These are phyloP conservation scores for Echinochloa phyllopogon DNA, from an alignment of 176 grass and related monocot species.

Conservation along the genomic window DNA sequence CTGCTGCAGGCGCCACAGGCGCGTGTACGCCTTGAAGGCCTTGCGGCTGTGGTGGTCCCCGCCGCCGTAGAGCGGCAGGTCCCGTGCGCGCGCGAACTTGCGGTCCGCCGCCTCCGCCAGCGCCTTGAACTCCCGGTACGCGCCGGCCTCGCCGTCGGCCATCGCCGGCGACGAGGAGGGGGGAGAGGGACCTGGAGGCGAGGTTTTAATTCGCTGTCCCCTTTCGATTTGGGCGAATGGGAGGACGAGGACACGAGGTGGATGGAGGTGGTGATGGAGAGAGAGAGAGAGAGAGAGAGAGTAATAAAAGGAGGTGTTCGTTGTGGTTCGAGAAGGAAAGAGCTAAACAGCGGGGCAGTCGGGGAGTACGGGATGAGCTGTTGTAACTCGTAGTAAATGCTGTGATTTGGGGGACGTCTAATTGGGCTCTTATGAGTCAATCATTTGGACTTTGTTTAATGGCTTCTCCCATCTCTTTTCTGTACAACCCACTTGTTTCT, in stretches of 20 bases:
- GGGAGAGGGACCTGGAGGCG: not conserved
- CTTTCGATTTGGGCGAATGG: conserved; percentile 54
- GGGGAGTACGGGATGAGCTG: conserved; percentile 31
- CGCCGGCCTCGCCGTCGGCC: conserved; percentile 53
- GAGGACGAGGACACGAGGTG: not conserved
- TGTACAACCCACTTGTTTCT: not conserved
- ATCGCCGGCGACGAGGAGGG: conserved; percentile 50
- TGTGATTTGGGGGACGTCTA: conserved; percentile 16
- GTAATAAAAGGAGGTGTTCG: conserved; percentile 43
- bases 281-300: not conserved
- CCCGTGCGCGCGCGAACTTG: conserved; percentile 93
- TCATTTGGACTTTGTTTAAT: conserved; percentile 48
- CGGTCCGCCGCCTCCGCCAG: conserved; percentile 76
- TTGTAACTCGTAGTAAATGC: conserved; percentile 17
- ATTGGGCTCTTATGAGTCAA: conserved; percentile 59
- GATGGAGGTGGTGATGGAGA: not conserved
- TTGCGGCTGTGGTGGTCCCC: conserved; percentile 79
- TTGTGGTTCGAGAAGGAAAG: conserved; percentile 46
- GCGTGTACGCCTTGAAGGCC: conserved; percentile 98
- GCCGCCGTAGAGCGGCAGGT: conserved; percentile 77
- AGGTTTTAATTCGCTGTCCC: not conserved
- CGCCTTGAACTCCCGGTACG: conserved; percentile 67
- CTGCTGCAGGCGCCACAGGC: conserved; percentile 90
- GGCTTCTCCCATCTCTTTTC: not conserved
- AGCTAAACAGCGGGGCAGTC: conserved; percentile 8